Evolutionary conservation across 768 basidiomycete species (phyloP).

Genomic region (Neoboletus brunneissimus): DNA sequence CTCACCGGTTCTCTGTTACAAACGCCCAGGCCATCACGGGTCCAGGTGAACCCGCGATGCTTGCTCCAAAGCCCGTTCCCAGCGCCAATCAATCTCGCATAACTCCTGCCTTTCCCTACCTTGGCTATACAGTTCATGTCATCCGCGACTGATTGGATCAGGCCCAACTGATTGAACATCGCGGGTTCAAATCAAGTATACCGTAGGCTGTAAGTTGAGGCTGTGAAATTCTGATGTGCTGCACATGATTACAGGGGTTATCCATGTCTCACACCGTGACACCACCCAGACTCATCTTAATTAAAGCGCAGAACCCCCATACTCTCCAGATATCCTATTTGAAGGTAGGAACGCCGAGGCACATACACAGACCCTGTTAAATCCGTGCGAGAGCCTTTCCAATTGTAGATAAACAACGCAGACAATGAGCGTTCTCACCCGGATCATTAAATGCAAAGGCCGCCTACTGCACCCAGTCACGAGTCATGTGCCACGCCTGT

Average conservation of each 20-base stretch:
- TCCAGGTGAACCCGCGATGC: conserved; percentile 1
- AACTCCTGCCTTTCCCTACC: neutral
- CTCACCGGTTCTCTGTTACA: neutral
- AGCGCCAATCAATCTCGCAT: conserved; percentile 4
- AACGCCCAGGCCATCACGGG: neutral
- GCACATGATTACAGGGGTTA: conserved; percentile 9
- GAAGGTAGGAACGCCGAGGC: conserved; percentile 5
- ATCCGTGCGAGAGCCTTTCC: conserved; percentile 1
- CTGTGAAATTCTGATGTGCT: conserved; percentile 4
- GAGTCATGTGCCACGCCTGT: neutral
- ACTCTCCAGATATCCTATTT: neutral
- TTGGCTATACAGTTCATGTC: conserved; percentile 1
- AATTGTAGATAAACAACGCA: neutral
- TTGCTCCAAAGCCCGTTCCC: neutral
- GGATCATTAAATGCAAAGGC: neutral
- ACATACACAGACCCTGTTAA: neutral
- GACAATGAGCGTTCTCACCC: conserved; percentile 8
- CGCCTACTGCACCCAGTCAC: conserved; percentile 7
- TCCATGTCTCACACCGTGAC: neutral
- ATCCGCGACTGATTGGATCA: conserved; percentile 17
- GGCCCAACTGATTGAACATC: conserved; percentile 6
- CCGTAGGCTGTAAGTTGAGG: conserved; percentile 3
- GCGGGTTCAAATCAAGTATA: conserved; percentile 5
- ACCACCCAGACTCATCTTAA: neutral
- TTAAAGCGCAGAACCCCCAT: neutral